phyloP scores from a whole-genome alignment of 345 rosid genomes.

The Brassica cretica region DNA sequence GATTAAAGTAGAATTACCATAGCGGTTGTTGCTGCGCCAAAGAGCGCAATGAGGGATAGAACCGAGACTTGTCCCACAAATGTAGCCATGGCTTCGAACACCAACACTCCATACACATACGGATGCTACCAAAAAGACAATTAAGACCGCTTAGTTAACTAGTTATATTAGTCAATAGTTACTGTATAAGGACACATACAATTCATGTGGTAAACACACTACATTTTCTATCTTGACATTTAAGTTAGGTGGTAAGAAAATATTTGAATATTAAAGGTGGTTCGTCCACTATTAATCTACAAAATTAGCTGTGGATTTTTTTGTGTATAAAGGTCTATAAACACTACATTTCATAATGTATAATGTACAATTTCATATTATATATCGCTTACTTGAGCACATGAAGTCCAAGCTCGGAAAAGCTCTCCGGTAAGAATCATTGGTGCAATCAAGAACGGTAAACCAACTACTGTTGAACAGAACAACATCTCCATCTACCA shows the following conservation, averaged over 20 bases:
- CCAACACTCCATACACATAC: constrained; percentile 72
- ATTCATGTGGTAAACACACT: not conserved
- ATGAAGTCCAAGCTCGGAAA: constrained; percentile 76
- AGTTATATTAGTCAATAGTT: not conserved
- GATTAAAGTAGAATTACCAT: constrained; percentile 51
- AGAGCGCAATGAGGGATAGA: constrained; percentile 74
- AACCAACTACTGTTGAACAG: constrained; percentile 78
- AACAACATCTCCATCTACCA: constrained; percentile 81
- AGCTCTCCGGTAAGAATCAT: constrained; percentile 87
- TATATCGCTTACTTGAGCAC: constrained; percentile 56
- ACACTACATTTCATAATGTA: not conserved
- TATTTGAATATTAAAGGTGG: not conserved
- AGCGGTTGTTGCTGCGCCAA: constrained; percentile 88
- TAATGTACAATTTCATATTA: not conserved
- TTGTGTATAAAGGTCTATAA: not conserved
- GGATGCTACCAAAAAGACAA: constrained; percentile 56
- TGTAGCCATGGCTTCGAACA: constrained; percentile 88
- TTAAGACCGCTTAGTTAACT: not conserved
- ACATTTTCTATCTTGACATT: not conserved
- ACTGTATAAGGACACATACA: not conserved
- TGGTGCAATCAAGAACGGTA: constrained; percentile 75
- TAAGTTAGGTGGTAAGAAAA: not conserved
- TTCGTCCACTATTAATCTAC: not conserved
- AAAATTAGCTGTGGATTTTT: not conserved
- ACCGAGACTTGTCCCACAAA: constrained; percentile 85